A percentile compares a stretch with the other conserved stretches of the same genome.
phyloP scores from a whole-genome alignment of 345 rosid genomes.

The Syzygium aromaticum region DNA sequence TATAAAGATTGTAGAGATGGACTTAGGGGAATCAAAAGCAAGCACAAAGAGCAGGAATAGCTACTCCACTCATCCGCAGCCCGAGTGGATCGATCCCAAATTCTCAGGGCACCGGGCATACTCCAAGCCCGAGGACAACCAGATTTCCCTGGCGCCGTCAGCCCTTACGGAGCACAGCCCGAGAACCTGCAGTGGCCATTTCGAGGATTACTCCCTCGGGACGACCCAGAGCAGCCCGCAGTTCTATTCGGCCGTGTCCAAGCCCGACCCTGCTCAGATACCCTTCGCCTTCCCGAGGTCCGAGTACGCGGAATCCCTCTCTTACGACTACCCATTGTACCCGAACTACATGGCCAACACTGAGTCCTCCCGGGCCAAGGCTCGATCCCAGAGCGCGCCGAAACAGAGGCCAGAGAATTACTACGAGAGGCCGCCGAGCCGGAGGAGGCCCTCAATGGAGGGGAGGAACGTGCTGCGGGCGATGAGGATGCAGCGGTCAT shows the following conservation, averaged over 20 bases:
- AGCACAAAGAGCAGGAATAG: slow-evolving; percentile 33
- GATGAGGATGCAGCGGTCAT: slow-evolving; percentile 81
- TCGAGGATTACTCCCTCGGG: slow-evolving; percentile 56
- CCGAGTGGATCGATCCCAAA: slow-evolving; percentile 21
- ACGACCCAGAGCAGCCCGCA: slow-evolving; percentile 70
- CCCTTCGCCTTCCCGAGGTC: slow-evolving; percentile 27
- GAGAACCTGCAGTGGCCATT: slow-evolving; percentile 59
- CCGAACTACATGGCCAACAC: slow-evolving; percentile 94
- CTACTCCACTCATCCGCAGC: slow-evolving; percentile 23
- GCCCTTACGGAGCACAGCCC: slow-evolving; percentile 72
- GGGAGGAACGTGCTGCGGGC: slow-evolving; percentile 67
- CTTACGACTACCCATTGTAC: slow-evolving; percentile 28
- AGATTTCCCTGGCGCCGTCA: slow-evolving; percentile 51
- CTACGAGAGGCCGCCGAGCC: slow-evolving; percentile 59
- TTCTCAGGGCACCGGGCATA: slow-evolving; percentile 13
- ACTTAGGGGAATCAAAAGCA: slow-evolving; percentile 32
- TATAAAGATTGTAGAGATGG: slow-evolving; percentile 84
- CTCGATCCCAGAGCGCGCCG: slow-evolving; percentile 76
- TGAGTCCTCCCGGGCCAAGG: slow-evolving; percentile 67
- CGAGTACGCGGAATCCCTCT: slow-evolving; percentile 33
- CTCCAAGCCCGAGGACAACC: slow-evolving; percentile 24
- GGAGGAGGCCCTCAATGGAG: slow-evolving; percentile 61
- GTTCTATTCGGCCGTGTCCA: slow-evolving; percentile 45
- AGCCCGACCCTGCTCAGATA: slow-evolving; percentile 39
- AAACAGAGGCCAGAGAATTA: slow-evolving; percentile 67